Evolutionary conservation across 306 rosid genomes (phyloP), one percentile per base, ranked within the genome.

Genomic region (Cicer yamashitae): DNA sequence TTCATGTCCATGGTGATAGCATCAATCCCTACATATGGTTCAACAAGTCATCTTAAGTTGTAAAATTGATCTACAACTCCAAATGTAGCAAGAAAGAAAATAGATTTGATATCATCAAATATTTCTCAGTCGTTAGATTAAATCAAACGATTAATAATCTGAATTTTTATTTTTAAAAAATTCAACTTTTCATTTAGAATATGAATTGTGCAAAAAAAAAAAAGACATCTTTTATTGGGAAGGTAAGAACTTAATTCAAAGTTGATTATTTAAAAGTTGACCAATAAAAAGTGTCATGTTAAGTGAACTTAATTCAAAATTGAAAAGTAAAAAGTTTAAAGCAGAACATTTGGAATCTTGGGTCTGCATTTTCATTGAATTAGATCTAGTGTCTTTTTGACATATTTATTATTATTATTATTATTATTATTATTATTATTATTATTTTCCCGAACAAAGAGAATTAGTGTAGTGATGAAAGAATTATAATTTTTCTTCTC

Each of bases 1-100:
- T 92, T 94, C 99, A 94, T 92, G 77, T 94, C 90, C 96, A 94
- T 89, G 2, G 96, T 69, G 20, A 94, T 89, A 1, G 89, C 89
- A 86, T 94, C 97, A 71, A 94, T 94, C 70, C 99, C 99, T 92
- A 30, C 80, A 84, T 37, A 51, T 30, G 13, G 53, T 61, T 22
- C 7, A 41, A 79, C 3, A 59, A 50, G 10, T 51, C 2, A 51
- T 14, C 22, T 6, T 51, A 51, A 7, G 17, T 51, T 14, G 8
- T 51, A 51, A 51, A 30, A 30, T 30, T 30, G 0, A 30, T 30
- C 37, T 30, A 30, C 37, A 30, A 30, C 37, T 25, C 34, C 34
- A 25, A 25, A 25, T 25, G 34, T 25, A 2, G 4, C 34, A 25
- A 25, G 34, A 25, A 0, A 25, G 34, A 51, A 50, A 50, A 50